These are phyloP conservation scores for Boletus insuetus DNA, from an alignment of 768 basidiomycete genomes.

Conservation along the genomic window DNA sequence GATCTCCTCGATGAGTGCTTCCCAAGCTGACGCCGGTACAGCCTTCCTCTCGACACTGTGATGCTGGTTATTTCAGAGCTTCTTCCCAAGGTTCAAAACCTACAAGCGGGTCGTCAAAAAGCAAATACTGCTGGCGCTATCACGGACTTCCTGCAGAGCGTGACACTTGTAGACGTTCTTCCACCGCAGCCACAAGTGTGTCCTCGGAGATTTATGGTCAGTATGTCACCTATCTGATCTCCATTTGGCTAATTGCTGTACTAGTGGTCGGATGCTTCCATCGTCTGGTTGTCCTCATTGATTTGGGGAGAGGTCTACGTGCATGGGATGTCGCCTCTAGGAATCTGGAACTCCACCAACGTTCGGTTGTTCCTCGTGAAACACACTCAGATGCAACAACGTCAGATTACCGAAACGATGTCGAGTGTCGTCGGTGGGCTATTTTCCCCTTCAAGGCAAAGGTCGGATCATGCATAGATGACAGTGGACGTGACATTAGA, in stretches of 20 bases:
- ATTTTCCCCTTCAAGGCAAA: conserved; percentile 43
- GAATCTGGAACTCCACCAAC: conserved; percentile 88
- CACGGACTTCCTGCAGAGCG: conserved; percentile 69
- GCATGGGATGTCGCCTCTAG: conserved; percentile 80
- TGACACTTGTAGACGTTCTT: conserved; percentile 68
- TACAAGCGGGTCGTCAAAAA: conserved; percentile 66
- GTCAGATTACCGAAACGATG: conserved; percentile 76
- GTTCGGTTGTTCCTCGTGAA: conserved; percentile 91
- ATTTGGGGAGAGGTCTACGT: conserved; percentile 97
- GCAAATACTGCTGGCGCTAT: conserved; percentile 65
- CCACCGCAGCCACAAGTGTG: conserved; percentile 64
- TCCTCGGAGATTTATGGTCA: conserved; percentile 74
- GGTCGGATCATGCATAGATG: conserved; percentile 26
- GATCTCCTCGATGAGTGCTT: not conserved
- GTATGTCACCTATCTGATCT: conserved; percentile 23
- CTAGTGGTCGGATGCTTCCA: conserved; percentile 90
- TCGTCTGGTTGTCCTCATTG: conserved; percentile 89
- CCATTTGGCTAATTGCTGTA: not conserved
- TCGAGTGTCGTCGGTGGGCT: conserved; percentile 81
- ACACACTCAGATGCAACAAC: conserved; percentile 66
- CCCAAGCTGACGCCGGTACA: conserved; percentile 30
- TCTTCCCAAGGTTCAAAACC: conserved; percentile 76
- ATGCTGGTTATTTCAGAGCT: conserved; percentile 88
- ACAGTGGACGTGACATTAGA: not conserved
- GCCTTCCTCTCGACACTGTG: conserved; percentile 85